phyloP scores from a whole-genome alignment of 1,139 yeast species.

The Magnusiomyces tetraspermus region DNA sequence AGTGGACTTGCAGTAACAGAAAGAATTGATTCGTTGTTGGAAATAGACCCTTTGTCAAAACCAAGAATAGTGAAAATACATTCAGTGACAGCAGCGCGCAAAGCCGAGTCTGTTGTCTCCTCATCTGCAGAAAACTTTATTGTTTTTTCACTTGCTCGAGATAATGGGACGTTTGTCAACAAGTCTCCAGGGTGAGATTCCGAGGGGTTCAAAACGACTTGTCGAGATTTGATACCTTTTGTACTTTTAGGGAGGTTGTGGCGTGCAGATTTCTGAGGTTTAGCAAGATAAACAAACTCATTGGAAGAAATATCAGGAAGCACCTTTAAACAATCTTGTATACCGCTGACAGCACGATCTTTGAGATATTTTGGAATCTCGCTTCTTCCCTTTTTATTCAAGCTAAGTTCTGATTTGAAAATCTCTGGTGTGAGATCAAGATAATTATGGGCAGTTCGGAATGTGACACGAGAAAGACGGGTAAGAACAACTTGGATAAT shows the following conservation, averaged over 20 bases:
- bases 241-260: constrained; percentile 6
- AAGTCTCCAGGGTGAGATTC: constrained; percentile 75
- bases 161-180: constrained; percentile 69
- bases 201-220: constrained; percentile 55
- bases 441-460: constrained; percentile 81
- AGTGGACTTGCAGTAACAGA: constrained; percentile 6
- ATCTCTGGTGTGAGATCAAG: constrained; percentile 78
- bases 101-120: constrained; percentile 66
- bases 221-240: constrained; percentile 39
- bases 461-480: constrained; percentile 78
- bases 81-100: constrained; percentile 64
- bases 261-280: neutral
- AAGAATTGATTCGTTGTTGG: constrained; percentile 1
- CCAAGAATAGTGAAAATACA: constrained; percentile 69
- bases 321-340: constrained; percentile 25
- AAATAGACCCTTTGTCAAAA: constrained; percentile 37
- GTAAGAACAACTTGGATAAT: constrained; percentile 89
- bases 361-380: constrained; percentile 55
- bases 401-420: constrained; percentile 59
- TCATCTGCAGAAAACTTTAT: constrained; percentile 48
- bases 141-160: constrained; percentile 38
- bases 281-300: constrained; percentile 7
- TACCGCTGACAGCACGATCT: constrained; percentile 47
- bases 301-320: constrained; percentile 9
- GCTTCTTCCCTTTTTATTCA: constrained; percentile 44